A percentile compares a stretch with the other conserved stretches of the same genome.
Conservation (phyloP, 129 eudicot species). For the Dittrichia graveolens region DNA sequence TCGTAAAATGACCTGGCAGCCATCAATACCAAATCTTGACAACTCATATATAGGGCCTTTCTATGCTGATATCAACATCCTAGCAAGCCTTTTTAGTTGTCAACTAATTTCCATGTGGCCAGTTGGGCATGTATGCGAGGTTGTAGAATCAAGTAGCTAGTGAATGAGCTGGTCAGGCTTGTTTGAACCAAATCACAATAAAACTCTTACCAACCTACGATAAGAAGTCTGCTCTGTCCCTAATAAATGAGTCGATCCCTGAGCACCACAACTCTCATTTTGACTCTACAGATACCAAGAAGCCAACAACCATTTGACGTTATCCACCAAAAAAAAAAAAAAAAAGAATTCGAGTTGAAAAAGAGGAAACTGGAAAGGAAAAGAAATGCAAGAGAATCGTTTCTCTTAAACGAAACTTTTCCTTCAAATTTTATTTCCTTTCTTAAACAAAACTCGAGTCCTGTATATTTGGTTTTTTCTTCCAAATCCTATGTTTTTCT, state of each 20-base stretch:
- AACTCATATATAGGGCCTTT: conserved; percentile 2
- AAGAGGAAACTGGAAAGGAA: too few species aligned
- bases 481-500: too few species aligned
- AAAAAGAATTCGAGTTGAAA: too few species aligned
- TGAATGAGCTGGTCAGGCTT: conserved; percentile 13
- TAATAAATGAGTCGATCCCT: background rate
- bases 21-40: conserved; percentile 13
- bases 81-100: background rate
- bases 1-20: background rate
- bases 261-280: background rate
- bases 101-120: conserved; percentile 12
- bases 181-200: background rate
- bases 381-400: too few species aligned
- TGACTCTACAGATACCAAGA: background rate
- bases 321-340: too few species aligned
- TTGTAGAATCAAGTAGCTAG: conserved; percentile 10
- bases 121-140: conserved; percentile 8
- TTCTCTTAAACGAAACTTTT: too few species aligned
- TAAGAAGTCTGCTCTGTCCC: background rate
- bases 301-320: background rate
- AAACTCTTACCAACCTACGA: conserved; percentile 7
- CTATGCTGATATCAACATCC: conserved; percentile 10
- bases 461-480: too few species aligned
- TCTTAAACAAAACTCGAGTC: too few species aligned
- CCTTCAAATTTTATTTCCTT: too few species aligned